Evolutionary conservation across 495 filamentous ascomycete species (phyloP), one percentile per base, ranked within the genome.

Genomic region (Penicillium paxilli): DNA sequence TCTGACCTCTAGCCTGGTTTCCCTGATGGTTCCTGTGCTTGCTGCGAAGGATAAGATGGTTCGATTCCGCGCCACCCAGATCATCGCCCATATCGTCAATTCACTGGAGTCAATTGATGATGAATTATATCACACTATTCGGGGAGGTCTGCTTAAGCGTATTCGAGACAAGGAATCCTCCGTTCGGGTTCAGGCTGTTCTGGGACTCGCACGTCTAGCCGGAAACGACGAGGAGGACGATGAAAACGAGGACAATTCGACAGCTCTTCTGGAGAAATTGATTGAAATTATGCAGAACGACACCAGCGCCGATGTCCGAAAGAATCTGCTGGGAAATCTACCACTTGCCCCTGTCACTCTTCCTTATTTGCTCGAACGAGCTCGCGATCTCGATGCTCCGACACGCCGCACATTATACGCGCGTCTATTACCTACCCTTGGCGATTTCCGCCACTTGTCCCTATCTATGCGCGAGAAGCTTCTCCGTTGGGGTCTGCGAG

Each of bases 381-480:
- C 95, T 19, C 81, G 94, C 58, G 94, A 99, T 69, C 78, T 90
- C 22, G 94, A 99, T 70, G 79, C 87, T 2, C 76, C 83, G 3
- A 98, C 90, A 2, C 81, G 94, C 46, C 81, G 92, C 42, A 89
- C 89, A 10, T 77, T 99, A 5, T 99, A 97, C 65, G 88, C 93
- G 3, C 85, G 89, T 14, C 74, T 99, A 2, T 75, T 99, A 7
- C 95, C 94, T 1, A 87, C 89, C 0, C 78, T 99, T 7, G 93
- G 92, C 16, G 94, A 99, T 71, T 99, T 99, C 75, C 87, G 94
- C 46, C 91, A 98, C 71, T 76, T 99, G 41, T 96, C 91, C 19
- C 79, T 98, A n/a, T 89, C 86, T 2, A 96, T 98, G 88, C 77
- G 94, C 59, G 95, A 97, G 69, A 97, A 97, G 69, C 79, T 99